These are phyloP conservation scores for Monilinia laxa DNA, from an alignment of 2,329 filamentous ascomycete species.

Conservation along the genomic window DNA sequence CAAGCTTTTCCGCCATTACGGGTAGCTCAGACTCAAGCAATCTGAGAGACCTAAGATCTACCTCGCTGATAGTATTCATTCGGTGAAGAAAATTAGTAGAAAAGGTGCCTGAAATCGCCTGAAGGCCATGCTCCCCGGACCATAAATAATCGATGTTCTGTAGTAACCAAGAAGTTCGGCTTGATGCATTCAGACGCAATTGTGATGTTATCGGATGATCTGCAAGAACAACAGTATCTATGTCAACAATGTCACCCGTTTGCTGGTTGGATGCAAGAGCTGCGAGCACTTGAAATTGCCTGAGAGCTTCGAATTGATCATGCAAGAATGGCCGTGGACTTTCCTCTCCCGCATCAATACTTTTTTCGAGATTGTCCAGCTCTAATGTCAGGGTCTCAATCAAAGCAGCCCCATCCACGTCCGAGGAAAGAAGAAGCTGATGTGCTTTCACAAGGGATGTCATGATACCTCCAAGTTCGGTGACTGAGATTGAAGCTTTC, in stretches of 20 bases:
- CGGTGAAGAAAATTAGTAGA: constrained; percentile 56
- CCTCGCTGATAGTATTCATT: constrained; percentile 51
- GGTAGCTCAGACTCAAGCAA: constrained; percentile 66
- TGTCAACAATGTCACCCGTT: constrained; percentile 23
- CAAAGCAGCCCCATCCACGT: constrained; percentile 42
- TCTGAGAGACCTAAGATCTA: constrained; percentile 59
- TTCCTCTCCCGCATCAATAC: constrained; percentile 45
- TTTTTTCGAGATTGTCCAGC: constrained; percentile 52
- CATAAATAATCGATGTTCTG: constrained; percentile 38
- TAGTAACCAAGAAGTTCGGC: constrained; percentile 30
- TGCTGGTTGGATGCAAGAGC: constrained; percentile 24
- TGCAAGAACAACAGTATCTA: constrained; percentile 37
- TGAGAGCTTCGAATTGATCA: constrained; percentile 55
- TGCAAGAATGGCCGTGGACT: constrained; percentile 52
- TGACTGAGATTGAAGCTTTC: constrained; percentile 53
- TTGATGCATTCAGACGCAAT: constrained; percentile 36
- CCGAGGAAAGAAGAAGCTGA: constrained; percentile 50
- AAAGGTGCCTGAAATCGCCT: constrained; percentile 50
- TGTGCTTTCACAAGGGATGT: constrained; percentile 57
- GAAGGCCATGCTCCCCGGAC: constrained; percentile 39
- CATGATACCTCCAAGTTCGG: constrained; percentile 54
- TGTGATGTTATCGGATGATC: constrained; percentile 36
- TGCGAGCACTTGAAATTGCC: constrained; percentile 45
- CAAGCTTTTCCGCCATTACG: constrained; percentile 53
- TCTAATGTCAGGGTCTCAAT: constrained; percentile 52